Conservation (phyloP, 1,284 basidiomycete species). For the Malassezia japonica region DNA sequence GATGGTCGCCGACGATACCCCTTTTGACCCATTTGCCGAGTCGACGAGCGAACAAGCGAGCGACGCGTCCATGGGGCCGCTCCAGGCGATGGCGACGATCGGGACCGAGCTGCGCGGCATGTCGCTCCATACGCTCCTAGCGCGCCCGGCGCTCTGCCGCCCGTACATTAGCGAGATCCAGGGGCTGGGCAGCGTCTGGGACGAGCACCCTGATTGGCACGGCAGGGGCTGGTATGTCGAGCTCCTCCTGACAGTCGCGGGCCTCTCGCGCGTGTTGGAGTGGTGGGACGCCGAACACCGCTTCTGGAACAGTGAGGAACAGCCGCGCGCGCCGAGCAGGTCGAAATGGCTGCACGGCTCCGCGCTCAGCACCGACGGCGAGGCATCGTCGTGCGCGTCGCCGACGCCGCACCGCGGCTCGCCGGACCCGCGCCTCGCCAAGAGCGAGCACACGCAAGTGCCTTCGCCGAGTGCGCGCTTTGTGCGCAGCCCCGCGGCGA, state of each 20-base stretch:
- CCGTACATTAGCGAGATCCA: constrained; percentile 81
- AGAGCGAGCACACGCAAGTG: neutral
- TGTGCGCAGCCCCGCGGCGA: neutral
- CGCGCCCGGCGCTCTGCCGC: constrained; percentile 72
- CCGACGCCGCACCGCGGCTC: too few species aligned
- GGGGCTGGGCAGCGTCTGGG: constrained; percentile 84
- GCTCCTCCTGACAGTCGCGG: constrained; percentile 76
- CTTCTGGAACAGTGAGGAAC: constrained; percentile 98
- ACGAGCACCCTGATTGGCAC: constrained; percentile 94
- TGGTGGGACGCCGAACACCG: constrained; percentile 99
- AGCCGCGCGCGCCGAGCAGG: constrained; percentile 43
- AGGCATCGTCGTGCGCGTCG: too few species aligned
- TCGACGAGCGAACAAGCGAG: neutral
- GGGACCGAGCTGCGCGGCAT: constrained; percentile 92
- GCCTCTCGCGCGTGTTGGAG: constrained; percentile 87
- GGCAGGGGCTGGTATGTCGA: constrained; percentile 97
- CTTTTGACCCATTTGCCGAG: neutral
- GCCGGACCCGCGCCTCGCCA: neutral
- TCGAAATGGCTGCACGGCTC: constrained; percentile 11
- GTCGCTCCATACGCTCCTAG: constrained; percentile 72
- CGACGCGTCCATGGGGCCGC: constrained; percentile 44
- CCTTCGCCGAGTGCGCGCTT: neutral
- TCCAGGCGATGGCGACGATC: constrained; percentile 84
- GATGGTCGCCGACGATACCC: neutral
- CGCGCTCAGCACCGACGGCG: too few species aligned